Base-by-base conservation (phyloP, 2,329 filamentous ascomycete genomes). In the Apiospora pterosperma region DNA sequence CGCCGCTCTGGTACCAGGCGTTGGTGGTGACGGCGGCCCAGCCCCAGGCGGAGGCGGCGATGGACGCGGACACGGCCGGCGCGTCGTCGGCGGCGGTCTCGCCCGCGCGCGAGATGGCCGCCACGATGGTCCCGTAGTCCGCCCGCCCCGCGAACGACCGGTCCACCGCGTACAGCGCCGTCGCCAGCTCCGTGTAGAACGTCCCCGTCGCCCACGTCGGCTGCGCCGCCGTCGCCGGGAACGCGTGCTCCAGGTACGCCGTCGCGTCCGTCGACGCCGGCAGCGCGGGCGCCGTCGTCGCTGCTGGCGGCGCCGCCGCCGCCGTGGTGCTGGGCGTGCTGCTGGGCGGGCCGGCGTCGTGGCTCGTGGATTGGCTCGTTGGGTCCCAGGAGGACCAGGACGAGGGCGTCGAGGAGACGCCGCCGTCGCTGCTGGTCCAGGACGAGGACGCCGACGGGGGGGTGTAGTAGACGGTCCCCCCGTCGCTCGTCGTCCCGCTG, bases 131-230 rank as follows among this genome's bases (percentile, higher is more conserved):
- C n/a, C 39, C 44, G 59, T 69, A 69, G 63, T 69, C 64, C 41
- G 64, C 19, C 19, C 67, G 68, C 25, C 36, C 39, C 8, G 36
- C 62, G 44, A 69, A 69, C 3, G 68, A 69, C n/a, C 61, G 64
- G 60, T 69, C 63, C 10, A 68, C 64, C 19, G 65, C 64, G 66
- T 69, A 69, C 41, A 69, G 62, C 1, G 66, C 68, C 12, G 62
- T 64, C 5, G 68, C 68, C 25, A 69, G 63, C 23, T 59, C 63
- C 10, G 68, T 69, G 23, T 62, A 67, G 64, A 65, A 69, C 7
- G 61, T n/a, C 6, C 68, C 68, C 5, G 68, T 69, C 6, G 66
- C 67, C 68, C 68, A 69, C 8, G 68, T 69, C 3, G 68, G 68
- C 8, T 66, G 64, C 14, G 64, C 59, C 8, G 59, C 64, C 10